Percentiles rank a stretch among this genome's conserved stretches.
Evolutionary conservation across 2,329 filamentous ascomycete genomes (phyloP).

Genomic region (Ophiostoma pallidulum): DNA sequence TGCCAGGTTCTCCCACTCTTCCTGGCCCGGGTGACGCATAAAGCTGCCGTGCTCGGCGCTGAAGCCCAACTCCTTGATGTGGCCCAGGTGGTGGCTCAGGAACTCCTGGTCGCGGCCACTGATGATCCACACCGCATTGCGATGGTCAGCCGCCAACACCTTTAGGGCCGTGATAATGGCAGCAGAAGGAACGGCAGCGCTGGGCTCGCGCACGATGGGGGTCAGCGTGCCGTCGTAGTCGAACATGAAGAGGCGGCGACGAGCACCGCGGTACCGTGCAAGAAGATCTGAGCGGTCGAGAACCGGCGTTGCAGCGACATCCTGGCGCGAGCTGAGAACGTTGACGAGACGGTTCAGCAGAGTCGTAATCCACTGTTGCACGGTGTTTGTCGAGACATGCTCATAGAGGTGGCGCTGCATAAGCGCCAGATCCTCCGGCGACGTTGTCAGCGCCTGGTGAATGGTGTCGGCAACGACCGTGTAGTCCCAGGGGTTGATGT

Average conservation of each 20-base stretch:
- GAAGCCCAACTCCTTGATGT: slow-evolving; percentile 81
- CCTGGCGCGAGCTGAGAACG: slow-evolving; percentile 68
- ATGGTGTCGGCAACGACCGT: slow-evolving; percentile 76
- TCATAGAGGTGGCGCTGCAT: slow-evolving; percentile 70
- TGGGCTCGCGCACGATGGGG: slow-evolving; percentile 86
- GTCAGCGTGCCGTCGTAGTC: slow-evolving; percentile 97
- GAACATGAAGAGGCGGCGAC: slow-evolving; percentile 89
- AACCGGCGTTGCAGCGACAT: slow-evolving; percentile 66
- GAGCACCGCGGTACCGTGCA: slow-evolving; percentile 61
- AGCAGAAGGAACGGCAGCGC: slow-evolving; percentile 78
- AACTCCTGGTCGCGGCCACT: slow-evolving; percentile 91
- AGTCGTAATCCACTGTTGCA: slow-evolving; percentile 75
- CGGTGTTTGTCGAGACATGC: slow-evolving; percentile 77
- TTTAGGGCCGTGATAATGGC: slow-evolving; percentile 72
- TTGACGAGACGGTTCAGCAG: slow-evolving; percentile 71
- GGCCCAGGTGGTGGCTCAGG: slow-evolving; percentile 81
- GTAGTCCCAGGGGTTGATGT: slow-evolving; percentile 95
- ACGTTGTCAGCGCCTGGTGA: slow-evolving; percentile 71
- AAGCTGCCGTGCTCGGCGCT: slow-evolving; percentile 97
- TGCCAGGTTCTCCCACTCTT: slow-evolving; percentile 81
- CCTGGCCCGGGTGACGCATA: slow-evolving; percentile 67
- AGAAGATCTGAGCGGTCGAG: slow-evolving; percentile 68
- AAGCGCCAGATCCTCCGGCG: slow-evolving; percentile 50
- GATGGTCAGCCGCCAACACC: slow-evolving; percentile 65
- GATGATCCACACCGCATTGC: slow-evolving; percentile 96